phyloP scores from a whole-genome alignment of 2,329 filamentous ascomycete genomes.

The Cercospora citrullina region DNA sequence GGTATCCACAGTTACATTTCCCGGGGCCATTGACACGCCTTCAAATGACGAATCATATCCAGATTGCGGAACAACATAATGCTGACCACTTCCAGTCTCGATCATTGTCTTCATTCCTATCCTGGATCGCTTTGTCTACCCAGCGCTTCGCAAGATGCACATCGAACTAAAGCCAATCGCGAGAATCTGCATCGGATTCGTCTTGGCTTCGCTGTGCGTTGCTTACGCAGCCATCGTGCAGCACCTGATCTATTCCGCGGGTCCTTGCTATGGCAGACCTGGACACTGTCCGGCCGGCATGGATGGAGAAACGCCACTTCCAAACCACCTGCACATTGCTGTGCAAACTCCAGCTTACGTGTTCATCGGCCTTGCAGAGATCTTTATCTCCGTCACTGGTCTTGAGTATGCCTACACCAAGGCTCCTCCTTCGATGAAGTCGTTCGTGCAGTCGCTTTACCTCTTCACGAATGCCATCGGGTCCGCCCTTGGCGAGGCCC shows the following conservation, averaged over 20 bases:
- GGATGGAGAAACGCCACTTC: constrained; percentile 36
- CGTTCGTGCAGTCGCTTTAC: constrained; percentile 57
- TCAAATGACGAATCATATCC: no score
- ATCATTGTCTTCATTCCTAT: constrained; percentile 51
- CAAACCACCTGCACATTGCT: constrained; percentile 49
- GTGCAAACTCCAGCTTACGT: constrained; percentile 50
- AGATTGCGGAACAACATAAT: no score
- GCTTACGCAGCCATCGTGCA: constrained; percentile 59
- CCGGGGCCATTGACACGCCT: no score
- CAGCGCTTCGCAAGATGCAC: constrained; percentile 44
- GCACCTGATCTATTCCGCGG: constrained; percentile 55
- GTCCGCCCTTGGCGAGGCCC: constrained; percentile 60
- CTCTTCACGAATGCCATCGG: constrained; percentile 61
- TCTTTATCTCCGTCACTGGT: constrained; percentile 51
- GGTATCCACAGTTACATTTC: no score
- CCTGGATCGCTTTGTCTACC: constrained; percentile 49
- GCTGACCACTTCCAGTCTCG: constrained; percentile 32
- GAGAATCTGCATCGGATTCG: constrained; percentile 54
- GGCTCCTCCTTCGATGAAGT: constrained; percentile 50
- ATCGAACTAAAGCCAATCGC: constrained; percentile 53
- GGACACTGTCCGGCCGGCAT: constrained; percentile 41
- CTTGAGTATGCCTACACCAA: constrained; percentile 52
- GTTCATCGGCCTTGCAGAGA: constrained; percentile 48
- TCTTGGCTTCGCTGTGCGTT: constrained; percentile 56
- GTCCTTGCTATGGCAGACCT: constrained; percentile 54